Evolutionary conservation across 495 filamentous ascomycete genomes (phyloP), one percentile per base, ranked within the genome.

Genomic region (Lasiosphaeris hirsuta): DNA sequence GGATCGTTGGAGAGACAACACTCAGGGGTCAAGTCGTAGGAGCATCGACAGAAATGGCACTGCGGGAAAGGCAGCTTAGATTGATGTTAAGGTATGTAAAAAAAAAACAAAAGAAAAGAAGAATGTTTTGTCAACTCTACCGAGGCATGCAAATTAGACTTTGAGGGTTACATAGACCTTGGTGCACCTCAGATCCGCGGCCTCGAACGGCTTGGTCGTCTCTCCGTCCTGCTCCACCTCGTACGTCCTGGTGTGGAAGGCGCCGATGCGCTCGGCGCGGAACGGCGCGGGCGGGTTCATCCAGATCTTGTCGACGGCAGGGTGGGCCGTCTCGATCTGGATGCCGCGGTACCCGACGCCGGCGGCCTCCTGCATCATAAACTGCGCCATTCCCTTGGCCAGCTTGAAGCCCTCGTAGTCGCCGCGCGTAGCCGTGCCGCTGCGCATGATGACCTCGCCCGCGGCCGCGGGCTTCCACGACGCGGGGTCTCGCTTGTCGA

Each of bases 371-470:
- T 60, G 40, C 75, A 79, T 74, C 57, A 75, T 46, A 47, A 61
- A 69, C 33, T 69, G 57, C 44, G 74, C 71, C 57, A 68, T 14
- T 42, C 52, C 55, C 46, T 63, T 69, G 68, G 76, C 77, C 7
- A 77, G 33, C 7, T 70, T 69, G 1, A 35, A 34, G 1, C 71
- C 68, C 14, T 67, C 68, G 43, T 73, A 71, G 34, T 75, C 71
- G 11, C 34, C 55, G 39, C 71, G 55, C 33, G 74, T 76, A 37
- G 61, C 56, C 35, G 75, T 79, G 1, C 68, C 73, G 48, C 67
- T 73, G 8, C 75, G 71, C 53, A 72, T 58, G 30, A 78, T 42
- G 0, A 76, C 69, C 58, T 76, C 59, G 3, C 61, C 60, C 2
- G 51, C 60, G 1, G 9, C 63, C 4, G 46, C 68, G 0, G 75